These are phyloP conservation scores for Moesziomyces globuligerus DNA, from an alignment of 1,284 basidiomycete genomes.

Conservation along the genomic window DNA sequence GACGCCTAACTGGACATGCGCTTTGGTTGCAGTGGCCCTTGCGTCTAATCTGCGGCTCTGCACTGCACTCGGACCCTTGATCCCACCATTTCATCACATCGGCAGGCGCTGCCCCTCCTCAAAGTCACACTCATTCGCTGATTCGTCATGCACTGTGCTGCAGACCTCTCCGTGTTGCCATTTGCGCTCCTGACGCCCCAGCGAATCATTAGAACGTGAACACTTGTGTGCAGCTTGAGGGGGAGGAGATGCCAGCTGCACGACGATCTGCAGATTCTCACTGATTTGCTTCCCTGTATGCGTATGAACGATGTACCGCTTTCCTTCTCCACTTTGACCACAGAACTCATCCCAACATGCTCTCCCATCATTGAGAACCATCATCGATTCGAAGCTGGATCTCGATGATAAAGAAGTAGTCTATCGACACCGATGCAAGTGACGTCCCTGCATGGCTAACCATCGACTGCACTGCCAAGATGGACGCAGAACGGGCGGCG, in stretches of 20 bases:
- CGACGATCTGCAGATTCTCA: no score
- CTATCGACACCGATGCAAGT: constrained; percentile 2
- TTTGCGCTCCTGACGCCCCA: background rate
- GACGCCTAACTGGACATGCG: background rate
- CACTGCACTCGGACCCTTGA: background rate
- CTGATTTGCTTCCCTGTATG: no score
- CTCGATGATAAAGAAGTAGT: no score
- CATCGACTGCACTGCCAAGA: background rate
- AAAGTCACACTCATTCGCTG: constrained; percentile 2
- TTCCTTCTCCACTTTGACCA: no score
- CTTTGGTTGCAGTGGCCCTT: background rate
- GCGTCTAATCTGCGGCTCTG: background rate
- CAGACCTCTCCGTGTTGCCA: background rate
- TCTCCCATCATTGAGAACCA: no score
- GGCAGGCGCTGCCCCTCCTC: background rate
- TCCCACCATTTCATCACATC: background rate
- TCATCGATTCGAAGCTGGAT: no score
- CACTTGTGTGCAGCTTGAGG: background rate
- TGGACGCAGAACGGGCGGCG: constrained; percentile 20
- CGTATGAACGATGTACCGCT: no score
- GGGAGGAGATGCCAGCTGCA: background rate
- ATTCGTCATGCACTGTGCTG: background rate
- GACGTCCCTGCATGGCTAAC: background rate
- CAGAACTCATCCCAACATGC: no score
- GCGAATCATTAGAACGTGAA: background rate